Evolutionary conservation across 345 rosid species (phyloP), one percentile per base, ranked within the genome.

Genomic region (Aquilaria yunnanensis): DNA sequence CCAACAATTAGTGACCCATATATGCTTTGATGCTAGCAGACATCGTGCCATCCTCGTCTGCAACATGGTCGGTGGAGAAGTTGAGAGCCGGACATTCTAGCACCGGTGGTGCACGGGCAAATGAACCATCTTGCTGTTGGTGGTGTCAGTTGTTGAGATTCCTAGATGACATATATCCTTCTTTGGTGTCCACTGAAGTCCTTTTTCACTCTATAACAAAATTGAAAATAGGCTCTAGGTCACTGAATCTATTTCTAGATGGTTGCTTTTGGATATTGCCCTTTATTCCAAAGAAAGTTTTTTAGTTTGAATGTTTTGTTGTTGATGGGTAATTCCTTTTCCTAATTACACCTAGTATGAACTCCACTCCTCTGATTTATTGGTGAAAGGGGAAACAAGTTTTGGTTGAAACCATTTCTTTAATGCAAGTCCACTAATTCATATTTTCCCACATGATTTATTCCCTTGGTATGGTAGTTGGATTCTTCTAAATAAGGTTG

Each of bases 361-460:
- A 56, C 78, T 72, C 51, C 78, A 74, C 34, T 80, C 85, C 34
- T 78, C 85, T 33, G 84, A 88, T 75, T 75, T 87, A 67, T 80
- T 83, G 46, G 73, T 72, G 73, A 81, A 84, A 31, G 96, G 89
- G 51, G 82, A 82, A 56, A 73, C 77, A 10, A 85, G 85, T 78
- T 87, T 87, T 46, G 96, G 98, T 60, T 75, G 96, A 47, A 92
- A 75, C 96, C 98, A 92, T 69, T 87, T 84, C 74, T 74, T 81
- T 67, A 92, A 65, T 37, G 89, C 67, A 58, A 85, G 81, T 41
- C 97, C 97, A 52, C 70, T 84, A 70, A 92, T 86, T 75, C 89
- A 78, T 71, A 92, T 63, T 68, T 66, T 84, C 49, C 88, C 89
- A 45, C 59, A 76, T 31, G 94, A 85, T 59, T 75, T 96, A 37